Evolutionary conservation across 805 yeast species (phyloP).

Genomic region (Kluyveromyces lactis): DNA sequence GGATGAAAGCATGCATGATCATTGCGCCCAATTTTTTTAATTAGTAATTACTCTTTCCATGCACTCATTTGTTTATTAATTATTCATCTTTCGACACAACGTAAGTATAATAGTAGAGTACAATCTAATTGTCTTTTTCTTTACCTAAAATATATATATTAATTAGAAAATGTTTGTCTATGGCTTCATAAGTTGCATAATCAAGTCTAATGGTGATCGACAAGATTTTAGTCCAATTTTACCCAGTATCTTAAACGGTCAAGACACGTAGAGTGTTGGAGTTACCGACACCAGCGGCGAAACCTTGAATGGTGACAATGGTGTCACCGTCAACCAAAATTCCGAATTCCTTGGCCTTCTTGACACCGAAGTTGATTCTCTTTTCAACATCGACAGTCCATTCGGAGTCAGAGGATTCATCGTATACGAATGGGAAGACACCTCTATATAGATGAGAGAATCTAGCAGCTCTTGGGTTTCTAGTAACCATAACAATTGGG

Average conservation of each 20-base stretch:
- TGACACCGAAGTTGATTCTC: slow-evolving; percentile 88
- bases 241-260: slow-evolving; percentile 42
- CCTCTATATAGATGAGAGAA: slow-evolving; percentile 96
- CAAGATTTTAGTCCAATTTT: too few species aligned
- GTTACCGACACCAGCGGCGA: slow-evolving; percentile 98
- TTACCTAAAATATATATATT: too few species aligned
- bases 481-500: slow-evolving; percentile 96
- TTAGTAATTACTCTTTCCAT: too few species aligned
- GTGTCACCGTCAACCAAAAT: slow-evolving; percentile 81
- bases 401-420: slow-evolving; percentile 48
- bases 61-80: too few species aligned
- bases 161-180: too few species aligned
- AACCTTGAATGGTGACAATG: slow-evolving; percentile 94
- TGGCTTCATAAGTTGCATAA: too few species aligned
- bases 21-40: too few species aligned
- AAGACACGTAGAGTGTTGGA: slow-evolving; percentile 95
- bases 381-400: slow-evolving; percentile 97
- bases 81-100: too few species aligned
- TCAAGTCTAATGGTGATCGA: too few species aligned
- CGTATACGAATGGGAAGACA: slow-evolving; percentile 92
- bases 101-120: too few species aligned
- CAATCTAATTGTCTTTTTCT: too few species aligned
- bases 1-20: too few species aligned
- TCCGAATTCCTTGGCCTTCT: slow-evolving; percentile 80
- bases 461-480: slow-evolving; percentile 90